Conservation (phyloP, 2,329 filamentous ascomycete species). For the Phyllosticta capitalensis region DNA sequence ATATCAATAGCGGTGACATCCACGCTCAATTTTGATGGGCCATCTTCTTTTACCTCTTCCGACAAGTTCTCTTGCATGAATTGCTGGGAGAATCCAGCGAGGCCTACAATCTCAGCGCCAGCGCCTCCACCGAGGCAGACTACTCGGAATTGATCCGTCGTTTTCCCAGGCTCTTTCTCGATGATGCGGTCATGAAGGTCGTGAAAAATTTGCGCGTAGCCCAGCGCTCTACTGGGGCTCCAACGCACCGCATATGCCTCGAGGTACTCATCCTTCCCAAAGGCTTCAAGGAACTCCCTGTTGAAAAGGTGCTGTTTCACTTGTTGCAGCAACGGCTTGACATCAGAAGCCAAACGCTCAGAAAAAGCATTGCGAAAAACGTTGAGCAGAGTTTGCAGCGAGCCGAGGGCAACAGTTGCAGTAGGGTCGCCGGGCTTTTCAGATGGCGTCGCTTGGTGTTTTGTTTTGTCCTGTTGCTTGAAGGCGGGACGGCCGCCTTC, state of each 20-base stretch:
- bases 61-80: neutral
- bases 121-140: slow-evolving; percentile 56
- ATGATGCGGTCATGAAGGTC: slow-evolving; percentile 21
- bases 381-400: slow-evolving; percentile 64
- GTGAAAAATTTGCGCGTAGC: slow-evolving; percentile 58
- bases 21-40: slow-evolving; percentile 14
- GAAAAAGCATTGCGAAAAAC: slow-evolving; percentile 61
- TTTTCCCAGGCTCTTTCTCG: neutral
- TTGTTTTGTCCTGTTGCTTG: neutral
- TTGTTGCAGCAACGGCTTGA: slow-evolving; percentile 56
- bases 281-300: slow-evolving; percentile 74
- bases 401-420: slow-evolving; percentile 34
- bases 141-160: slow-evolving; percentile 25
- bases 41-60: neutral
- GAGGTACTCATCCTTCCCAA: slow-evolving; percentile 60
- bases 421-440: neutral
- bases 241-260: slow-evolving; percentile 81
- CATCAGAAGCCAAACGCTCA: slow-evolving; percentile 33
- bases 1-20: slow-evolving; percentile 66
- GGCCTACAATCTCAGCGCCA: slow-evolving; percentile 57
- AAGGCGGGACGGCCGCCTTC: neutral
- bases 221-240: slow-evolving; percentile 78
- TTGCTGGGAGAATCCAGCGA: slow-evolving; percentile 41
- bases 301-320: slow-evolving; percentile 81
- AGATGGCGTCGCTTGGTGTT: neutral